phyloP scores from a whole-genome alignment of 1,284 basidiomycete species.

The Pseudozyma sp. region DNA sequence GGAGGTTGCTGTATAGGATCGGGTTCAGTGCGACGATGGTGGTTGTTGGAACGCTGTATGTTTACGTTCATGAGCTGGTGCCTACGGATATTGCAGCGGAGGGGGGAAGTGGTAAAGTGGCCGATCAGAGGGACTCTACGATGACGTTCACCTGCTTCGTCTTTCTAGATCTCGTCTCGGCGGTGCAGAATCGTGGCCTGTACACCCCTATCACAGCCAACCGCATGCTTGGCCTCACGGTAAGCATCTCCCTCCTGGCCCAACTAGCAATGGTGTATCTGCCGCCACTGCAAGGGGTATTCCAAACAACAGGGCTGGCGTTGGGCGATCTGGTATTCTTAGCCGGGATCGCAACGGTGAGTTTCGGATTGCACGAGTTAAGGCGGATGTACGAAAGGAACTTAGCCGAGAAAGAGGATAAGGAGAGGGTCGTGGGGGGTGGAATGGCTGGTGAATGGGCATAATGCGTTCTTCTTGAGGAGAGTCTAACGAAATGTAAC shows the following conservation, averaged over 20 bases:
- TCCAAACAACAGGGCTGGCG: conserved; percentile 87
- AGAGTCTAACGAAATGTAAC: too few relatives aligned
- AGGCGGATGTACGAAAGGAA: conserved; percentile 79
- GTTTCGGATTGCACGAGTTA: conserved; percentile 82
- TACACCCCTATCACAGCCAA: conserved; percentile 72
- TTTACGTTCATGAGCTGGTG: conserved; percentile 77
- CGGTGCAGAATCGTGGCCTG: conserved; percentile 87
- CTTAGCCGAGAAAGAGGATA: conserved; percentile 21
- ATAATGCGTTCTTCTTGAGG: too few relatives aligned
- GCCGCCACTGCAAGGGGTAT: conserved; percentile 87
- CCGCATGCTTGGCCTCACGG: conserved; percentile 87
- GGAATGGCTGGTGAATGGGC: conserved; percentile 19
- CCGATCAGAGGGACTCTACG: conserved; percentile 48
- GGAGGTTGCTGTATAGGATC: conserved; percentile 80
- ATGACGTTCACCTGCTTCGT: conserved; percentile 93
- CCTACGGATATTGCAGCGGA: conserved; percentile 69
- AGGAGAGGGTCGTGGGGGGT: conserved; percentile 7
- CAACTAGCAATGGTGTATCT: conserved; percentile 90
- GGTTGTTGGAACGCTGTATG: conserved; percentile 85
- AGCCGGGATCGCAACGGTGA: conserved; percentile 77
- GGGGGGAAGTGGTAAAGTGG: conserved; percentile 8
- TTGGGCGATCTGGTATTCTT: conserved; percentile 79
- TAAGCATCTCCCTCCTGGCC: conserved; percentile 83
- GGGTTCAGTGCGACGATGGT: conserved; percentile 91
- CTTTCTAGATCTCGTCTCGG: conserved; percentile 93